Evolutionary conservation across 768 basidiomycete species (phyloP).

Genomic region (Hysterangium stoloniferum): DNA sequence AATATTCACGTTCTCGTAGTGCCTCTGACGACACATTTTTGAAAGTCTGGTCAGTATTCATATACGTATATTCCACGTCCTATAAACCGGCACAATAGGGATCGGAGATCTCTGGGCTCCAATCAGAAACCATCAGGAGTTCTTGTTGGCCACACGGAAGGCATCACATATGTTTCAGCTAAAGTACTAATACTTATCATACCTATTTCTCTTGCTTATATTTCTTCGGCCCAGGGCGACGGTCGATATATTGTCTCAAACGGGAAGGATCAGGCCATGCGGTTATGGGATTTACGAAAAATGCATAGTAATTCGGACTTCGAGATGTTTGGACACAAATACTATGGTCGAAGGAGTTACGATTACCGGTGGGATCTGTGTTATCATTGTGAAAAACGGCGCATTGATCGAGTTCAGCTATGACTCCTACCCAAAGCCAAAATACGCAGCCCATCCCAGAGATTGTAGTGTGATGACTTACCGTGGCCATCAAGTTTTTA

Average conservation of each 20-base stretch:
- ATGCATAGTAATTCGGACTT: constrained; percentile 75
- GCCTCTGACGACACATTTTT: constrained; percentile 92
- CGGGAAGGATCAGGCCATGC: constrained; percentile 89
- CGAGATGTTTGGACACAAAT: constrained; percentile 39
- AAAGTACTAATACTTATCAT: constrained; percentile 31
- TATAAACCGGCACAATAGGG: no score
- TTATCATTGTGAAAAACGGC: constrained; percentile 3
- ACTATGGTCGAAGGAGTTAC: constrained; percentile 53
- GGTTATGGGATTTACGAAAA: constrained; percentile 90
- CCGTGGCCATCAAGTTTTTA: constrained; percentile 81
- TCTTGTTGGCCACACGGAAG: constrained; percentile 91
- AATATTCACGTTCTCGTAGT: constrained; percentile 32
- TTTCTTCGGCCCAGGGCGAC: constrained; percentile 46
- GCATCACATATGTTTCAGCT: constrained; percentile 89
- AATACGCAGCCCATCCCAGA: constrained; percentile 59
- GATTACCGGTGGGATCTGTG: constrained; percentile 69
- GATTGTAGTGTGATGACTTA: constrained; percentile 97
- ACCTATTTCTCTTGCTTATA: neutral
- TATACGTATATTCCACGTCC: no score
- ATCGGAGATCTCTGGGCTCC: constrained; percentile 40
- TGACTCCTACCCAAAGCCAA: constrained; percentile 58
- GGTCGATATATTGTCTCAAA: constrained; percentile 94
- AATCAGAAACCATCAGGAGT: constrained; percentile 80
- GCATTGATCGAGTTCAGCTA: constrained; percentile 33
- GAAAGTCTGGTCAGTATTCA: constrained; percentile 76